A percentile compares a stretch with the other conserved stretches of the same genome.
Evolutionary conservation across 306 rosid genomes (phyloP).

Genomic region (Pterocarpus macrocarpus): DNA sequence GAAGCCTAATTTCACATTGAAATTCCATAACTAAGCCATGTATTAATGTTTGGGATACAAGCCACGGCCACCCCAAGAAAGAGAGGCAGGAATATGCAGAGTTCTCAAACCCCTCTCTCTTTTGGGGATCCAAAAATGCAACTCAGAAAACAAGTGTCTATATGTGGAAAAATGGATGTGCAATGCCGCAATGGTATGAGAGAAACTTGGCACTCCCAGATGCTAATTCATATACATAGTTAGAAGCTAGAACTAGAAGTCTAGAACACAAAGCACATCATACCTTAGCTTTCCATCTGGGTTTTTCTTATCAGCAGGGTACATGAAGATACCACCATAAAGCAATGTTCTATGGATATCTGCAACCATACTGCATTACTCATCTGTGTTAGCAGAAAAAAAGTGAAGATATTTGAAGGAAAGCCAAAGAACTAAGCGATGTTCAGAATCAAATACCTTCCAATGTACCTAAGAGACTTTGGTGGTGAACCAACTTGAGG

Average conservation of each 20-base stretch:
- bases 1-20: slow-evolving; percentile 59
- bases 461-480: slow-evolving; percentile 89
- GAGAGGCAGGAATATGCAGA: not conserved
- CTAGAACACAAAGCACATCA: slow-evolving; percentile 16
- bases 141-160: not conserved
- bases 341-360: slow-evolving; percentile 96
- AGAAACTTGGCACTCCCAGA: not conserved
- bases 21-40: not conserved
- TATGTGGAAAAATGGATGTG: not conserved
- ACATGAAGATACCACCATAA: slow-evolving; percentile 97
- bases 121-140: not conserved
- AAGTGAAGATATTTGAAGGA: slow-evolving; percentile 35
- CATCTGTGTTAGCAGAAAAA: not conserved
- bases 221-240: not conserved
- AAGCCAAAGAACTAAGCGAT: not conserved
- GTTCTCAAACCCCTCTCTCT: not conserved
- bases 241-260: not conserved
- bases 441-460: slow-evolving; percentile 68
- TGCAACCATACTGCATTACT: slow-evolving; percentile 85
- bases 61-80: not conserved
- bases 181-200: not conserved
- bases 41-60: not conserved
- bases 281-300: slow-evolving; percentile 90
- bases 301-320: slow-evolving; percentile 91
- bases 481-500: slow-evolving; percentile 84